Conservation (phyloP, 331 rosid species). For the Stylosanthes scabra region DNA sequence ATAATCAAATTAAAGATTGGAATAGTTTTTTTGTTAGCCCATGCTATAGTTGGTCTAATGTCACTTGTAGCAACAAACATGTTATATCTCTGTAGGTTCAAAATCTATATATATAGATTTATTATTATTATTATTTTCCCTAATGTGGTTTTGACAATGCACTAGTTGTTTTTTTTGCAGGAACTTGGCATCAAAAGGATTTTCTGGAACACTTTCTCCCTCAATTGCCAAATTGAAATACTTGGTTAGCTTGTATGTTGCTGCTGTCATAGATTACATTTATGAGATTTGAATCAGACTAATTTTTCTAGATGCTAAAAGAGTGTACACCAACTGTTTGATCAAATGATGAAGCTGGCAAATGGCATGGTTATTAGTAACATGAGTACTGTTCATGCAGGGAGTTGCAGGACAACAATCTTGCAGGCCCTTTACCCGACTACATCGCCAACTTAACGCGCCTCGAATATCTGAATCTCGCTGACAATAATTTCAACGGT, state of each 20-base stretch:
- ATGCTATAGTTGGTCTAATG: conserved; percentile 85
- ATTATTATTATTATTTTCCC: neutral
- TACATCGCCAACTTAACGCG: conserved; percentile 69
- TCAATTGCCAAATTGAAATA: conserved; percentile 71
- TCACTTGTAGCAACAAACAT: conserved; percentile 70
- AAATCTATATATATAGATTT: neutral
- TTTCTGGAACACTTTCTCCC: conserved; percentile 84
- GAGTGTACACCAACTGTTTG: neutral
- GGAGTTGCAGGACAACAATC: conserved; percentile 76
- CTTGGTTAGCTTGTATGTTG: conserved; percentile 84
- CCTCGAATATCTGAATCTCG: conserved; percentile 85
- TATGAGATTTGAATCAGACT: conserved; percentile 24
- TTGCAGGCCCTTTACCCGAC: conserved; percentile 75
- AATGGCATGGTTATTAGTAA: conserved; percentile 12
- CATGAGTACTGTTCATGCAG: conserved; percentile 50
- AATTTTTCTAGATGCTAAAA: conserved; percentile 7
- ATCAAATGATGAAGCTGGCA: neutral
- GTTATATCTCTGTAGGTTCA: conserved; percentile 85
- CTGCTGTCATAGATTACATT: conserved; percentile 23
- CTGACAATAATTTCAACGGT: conserved; percentile 69
- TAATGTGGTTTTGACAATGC: conserved; percentile 40
- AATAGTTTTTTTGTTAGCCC: conserved; percentile 73
- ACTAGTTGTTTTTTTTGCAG: conserved; percentile 56
- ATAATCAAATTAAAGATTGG: conserved; percentile 72
- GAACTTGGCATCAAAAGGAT: conserved; percentile 74